Conservation (phyloP, 768 basidiomycete species). For the Solioccasus polychromus region DNA sequence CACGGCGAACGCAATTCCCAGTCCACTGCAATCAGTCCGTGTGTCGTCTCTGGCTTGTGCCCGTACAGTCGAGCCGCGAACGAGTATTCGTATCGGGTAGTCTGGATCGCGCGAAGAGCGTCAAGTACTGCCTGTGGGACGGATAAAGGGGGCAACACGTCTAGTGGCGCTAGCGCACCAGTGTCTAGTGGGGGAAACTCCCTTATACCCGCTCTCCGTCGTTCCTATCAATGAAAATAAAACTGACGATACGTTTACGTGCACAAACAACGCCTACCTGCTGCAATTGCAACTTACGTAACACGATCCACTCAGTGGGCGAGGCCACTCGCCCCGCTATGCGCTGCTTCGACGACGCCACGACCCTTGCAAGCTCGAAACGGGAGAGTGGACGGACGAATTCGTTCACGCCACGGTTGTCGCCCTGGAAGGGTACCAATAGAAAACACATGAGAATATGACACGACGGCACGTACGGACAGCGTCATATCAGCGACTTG, state of each 20-base stretch:
- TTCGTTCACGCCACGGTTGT: slow-evolving; percentile 20
- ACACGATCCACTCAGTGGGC: slow-evolving; percentile 32
- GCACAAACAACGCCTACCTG: too few species aligned
- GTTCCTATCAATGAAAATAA: slow-evolving; percentile 14
- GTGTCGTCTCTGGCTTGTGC: slow-evolving; percentile 17
- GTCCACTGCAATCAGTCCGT: slow-evolving; percentile 54
- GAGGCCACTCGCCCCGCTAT: slow-evolving; percentile 15
- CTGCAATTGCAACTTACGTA: slow-evolving; percentile 47
- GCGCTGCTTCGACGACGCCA: slow-evolving; percentile 21
- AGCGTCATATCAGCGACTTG: slow-evolving; percentile 10
- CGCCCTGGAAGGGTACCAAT: slow-evolving; percentile 7
- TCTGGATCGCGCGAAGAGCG: slow-evolving; percentile 52
- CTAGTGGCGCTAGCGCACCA: slow-evolving; percentile 25
- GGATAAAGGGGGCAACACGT: slow-evolving; percentile 22
- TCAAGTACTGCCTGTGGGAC: slow-evolving; percentile 40
- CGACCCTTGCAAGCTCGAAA: slow-evolving; percentile 38
- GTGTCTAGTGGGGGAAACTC: neutral
- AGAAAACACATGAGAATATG: too few species aligned
- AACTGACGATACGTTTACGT: too few species aligned
- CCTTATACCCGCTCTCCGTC: slow-evolving; percentile 13
- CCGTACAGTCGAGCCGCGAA: slow-evolving; percentile 67
- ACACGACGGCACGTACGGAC: slow-evolving; percentile 14
- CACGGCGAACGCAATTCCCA: slow-evolving; percentile 73
- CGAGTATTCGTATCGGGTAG: slow-evolving; percentile 63
- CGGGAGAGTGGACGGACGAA: slow-evolving; percentile 40